Base-by-base conservation (phyloP, 345 rosid genomes). In the Eucalyptus dawsonii region DNA sequence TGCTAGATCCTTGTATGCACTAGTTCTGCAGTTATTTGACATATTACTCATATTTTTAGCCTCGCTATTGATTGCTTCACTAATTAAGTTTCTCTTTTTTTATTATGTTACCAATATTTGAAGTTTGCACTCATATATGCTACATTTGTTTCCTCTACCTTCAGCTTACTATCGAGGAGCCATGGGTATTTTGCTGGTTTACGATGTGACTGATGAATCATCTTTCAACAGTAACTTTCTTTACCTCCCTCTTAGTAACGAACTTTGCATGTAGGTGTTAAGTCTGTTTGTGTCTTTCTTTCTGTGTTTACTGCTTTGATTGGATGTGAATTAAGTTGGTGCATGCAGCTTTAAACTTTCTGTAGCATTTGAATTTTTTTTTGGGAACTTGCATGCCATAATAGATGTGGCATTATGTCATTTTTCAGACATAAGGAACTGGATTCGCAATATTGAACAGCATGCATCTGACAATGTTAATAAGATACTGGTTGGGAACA, bases 401-500 rank as follows among this genome's bases (percentile, higher is more conserved):
- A 90, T 88, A 37, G 62, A 86, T 86, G n/a, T 87, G 50, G 83
- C 92, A 50, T 90, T 65, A 91, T 89, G 76, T 86, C 44, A 80
- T 87, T 91, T 25, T 93, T 91, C 98, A 98, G 99, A 98, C 91
- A 98, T 97, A 88, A 94, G 97, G 93, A 98, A 97, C 92, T 98
- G 99, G 99, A 98, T 98, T 92, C 99, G 99, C 92, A 98, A 98
- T 91, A 98, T 98, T 88, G 99, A 98, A 92, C 99, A 98, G 87
- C 99, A 98, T 89, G 99, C 99, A 88, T 98, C 99, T 25, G 99
- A 98, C 91, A 98, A 98, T 92, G 99, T 98, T 83, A 97, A 95
- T 95, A 98, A 98, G 95, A 96, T 97, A 89, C 90, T 98, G 94
- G 97, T 98, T 50, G 99, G 99, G 40, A 98, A 98, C 98, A 98